Conservation (phyloP, 768 basidiomycete genomes). For the Pholiota molesta region DNA sequence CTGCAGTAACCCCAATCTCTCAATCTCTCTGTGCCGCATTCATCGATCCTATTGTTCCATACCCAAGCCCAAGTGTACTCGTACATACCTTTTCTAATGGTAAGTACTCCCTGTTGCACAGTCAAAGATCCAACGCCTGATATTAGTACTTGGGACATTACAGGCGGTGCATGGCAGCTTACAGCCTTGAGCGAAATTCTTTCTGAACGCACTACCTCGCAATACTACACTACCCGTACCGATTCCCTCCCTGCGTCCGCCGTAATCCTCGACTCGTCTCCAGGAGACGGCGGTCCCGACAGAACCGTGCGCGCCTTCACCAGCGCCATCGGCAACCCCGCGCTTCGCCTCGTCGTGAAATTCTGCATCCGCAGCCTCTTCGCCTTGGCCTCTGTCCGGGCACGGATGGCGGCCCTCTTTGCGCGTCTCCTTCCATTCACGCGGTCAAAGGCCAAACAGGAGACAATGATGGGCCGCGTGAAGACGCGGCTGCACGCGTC, state of each 20-base stretch:
- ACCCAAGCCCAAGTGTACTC: constrained; percentile 36
- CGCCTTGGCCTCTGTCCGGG: constrained; percentile 20
- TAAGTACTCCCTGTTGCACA: constrained; percentile 16
- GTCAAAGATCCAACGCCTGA: background rate
- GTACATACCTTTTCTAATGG: constrained; percentile 55
- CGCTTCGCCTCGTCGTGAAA: constrained; percentile 27
- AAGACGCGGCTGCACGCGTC: constrained; percentile 29
- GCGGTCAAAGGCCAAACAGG: constrained; percentile 20
- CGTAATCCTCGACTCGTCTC: constrained; percentile 49
- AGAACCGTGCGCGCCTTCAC: constrained; percentile 35
- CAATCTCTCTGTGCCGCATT: background rate
- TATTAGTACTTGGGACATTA: background rate
- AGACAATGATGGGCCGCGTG: constrained; percentile 29
- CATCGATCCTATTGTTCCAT: constrained; percentile 10
- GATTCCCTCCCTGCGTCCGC: constrained; percentile 28
- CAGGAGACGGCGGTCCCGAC: constrained; percentile 35
- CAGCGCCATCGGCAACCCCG: constrained; percentile 30
- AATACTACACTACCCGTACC: background rate
- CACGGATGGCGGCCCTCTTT: background rate
- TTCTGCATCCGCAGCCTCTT: constrained; percentile 33
- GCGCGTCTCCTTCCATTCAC: background rate
- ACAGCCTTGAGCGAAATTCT: constrained; percentile 37
- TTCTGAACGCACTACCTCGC: constrained; percentile 15
- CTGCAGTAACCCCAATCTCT: constrained; percentile 6
- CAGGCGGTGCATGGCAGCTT: constrained; percentile 46